Evolutionary conservation across 176 grass and related monocot species (phyloP).

Genomic region (Zoysia japonica): DNA sequence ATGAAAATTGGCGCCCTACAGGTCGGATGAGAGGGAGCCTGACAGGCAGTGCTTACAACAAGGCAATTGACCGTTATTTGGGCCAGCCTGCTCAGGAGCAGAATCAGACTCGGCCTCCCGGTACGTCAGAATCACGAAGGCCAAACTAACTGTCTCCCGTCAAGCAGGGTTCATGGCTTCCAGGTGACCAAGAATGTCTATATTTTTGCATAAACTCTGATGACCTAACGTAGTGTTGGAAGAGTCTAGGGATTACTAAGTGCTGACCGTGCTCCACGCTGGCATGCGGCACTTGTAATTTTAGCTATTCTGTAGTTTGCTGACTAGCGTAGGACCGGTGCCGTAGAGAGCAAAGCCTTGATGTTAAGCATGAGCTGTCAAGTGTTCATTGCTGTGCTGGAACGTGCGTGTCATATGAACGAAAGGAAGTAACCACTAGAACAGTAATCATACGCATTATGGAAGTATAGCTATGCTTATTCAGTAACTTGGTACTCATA

Average conservation of each 20-base stretch:
- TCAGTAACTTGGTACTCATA: not conserved
- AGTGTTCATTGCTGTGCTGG: not conserved
- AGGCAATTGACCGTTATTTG: slow-evolving; percentile 59
- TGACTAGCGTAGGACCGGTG: not conserved
- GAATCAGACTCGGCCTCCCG: slow-evolving; percentile 9
- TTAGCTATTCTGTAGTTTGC: not conserved
- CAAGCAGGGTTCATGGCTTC: not conserved
- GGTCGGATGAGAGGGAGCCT: slow-evolving; percentile 90
- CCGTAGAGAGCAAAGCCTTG: not conserved
- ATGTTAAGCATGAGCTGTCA: not conserved
- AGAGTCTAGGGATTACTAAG: not conserved
- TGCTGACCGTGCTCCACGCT: not conserved
- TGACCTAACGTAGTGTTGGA: not conserved
- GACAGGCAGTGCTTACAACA: slow-evolving; percentile 66
- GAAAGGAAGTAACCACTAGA: not conserved
- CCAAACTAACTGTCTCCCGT: slow-evolving; percentile 9
- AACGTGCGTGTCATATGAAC: not conserved
- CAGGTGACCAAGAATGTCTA: not conserved
- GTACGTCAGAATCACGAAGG: not conserved
- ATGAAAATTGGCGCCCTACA: slow-evolving; percentile 71
- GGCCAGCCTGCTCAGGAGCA: slow-evolving; percentile 27
- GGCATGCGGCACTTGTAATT: not conserved
- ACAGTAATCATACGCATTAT: not conserved
- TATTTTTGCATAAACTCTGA: not conserved
- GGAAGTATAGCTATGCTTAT: not conserved